A percentile compares a stretch with the other conserved stretches of the same genome.
Conservation (phyloP, 2,329 filamentous ascomycete species). For the Xylaria sp. region DNA sequence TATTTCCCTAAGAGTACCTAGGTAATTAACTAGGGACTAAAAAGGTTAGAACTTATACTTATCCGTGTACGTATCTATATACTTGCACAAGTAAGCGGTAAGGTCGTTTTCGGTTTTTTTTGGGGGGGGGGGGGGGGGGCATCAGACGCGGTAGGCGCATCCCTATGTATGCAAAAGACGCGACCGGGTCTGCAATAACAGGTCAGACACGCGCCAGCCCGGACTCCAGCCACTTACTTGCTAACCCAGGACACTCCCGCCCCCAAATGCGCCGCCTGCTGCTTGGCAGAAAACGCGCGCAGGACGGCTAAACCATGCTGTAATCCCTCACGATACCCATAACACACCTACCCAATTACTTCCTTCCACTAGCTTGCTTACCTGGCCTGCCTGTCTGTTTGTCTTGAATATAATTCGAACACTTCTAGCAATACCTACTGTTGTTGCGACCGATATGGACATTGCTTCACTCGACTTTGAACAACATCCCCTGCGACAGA, state of each 20-base stretch:
- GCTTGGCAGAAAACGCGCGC: conserved; percentile 26
- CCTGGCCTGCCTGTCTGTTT: background rate
- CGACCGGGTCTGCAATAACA: background rate
- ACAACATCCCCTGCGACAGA: conserved; percentile 33
- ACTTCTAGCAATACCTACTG: conserved; percentile 4
- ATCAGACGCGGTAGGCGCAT: background rate
- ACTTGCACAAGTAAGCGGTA: too few relatives aligned
- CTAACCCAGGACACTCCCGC: background rate
- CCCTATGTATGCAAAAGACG: conserved; percentile 11
- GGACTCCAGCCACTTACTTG: conserved; percentile 14
- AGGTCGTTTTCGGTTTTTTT: background rate
- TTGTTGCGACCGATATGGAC: conserved; percentile 30
- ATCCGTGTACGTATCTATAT: too few relatives aligned
- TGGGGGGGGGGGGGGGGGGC: too few relatives aligned
- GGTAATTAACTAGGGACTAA: too few relatives aligned
- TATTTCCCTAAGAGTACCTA: too few relatives aligned
- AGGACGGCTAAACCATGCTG: background rate
- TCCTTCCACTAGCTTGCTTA: background rate
- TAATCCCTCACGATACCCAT: conserved; percentile 31
- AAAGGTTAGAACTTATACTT: too few relatives aligned
- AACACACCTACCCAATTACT: conserved; percentile 21
- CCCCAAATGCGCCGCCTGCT: conserved; percentile 14
- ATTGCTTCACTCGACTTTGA: conserved; percentile 32
- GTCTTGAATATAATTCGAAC: conserved; percentile 29
- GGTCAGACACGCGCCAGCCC: background rate